Conservation (phyloP, 1,139 yeast species). For the Kodamaea ohmeri region DNA sequence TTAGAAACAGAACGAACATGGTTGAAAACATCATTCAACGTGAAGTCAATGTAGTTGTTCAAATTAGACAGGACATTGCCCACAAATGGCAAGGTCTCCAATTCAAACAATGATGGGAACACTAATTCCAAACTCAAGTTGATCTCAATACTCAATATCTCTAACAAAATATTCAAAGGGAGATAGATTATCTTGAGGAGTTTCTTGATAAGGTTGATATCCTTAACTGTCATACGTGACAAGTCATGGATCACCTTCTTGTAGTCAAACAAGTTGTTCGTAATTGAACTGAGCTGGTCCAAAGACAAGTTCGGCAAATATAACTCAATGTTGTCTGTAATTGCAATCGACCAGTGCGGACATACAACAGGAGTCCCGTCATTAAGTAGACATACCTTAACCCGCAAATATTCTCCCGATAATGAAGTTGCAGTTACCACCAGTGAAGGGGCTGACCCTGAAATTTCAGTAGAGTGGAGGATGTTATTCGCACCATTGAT, state of each 20-base stretch:
- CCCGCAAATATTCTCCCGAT: constrained; percentile 72
- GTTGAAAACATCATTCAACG: constrained; percentile 69
- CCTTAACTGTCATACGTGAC: constrained; percentile 36
- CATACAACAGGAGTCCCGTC: constrained; percentile 89
- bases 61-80: constrained; percentile 48
- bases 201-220: constrained; percentile 38
- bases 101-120: constrained; percentile 75
- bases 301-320: constrained; percentile 44
- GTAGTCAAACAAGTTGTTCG: constrained; percentile 44
- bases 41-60: constrained; percentile 72
- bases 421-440: constrained; percentile 91
- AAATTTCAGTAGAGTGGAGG: constrained; percentile 15
- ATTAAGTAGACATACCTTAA: constrained; percentile 67
- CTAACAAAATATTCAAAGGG: constrained; percentile 62
- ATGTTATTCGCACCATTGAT: neutral
- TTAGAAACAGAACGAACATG: constrained; percentile 61
- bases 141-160: constrained; percentile 52
- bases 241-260: constrained; percentile 42
- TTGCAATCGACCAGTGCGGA: constrained; percentile 63
- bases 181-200: constrained; percentile 47
- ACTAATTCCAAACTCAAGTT: constrained; percentile 76
- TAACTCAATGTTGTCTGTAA: constrained; percentile 56
- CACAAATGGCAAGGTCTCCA: constrained; percentile 52
- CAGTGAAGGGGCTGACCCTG: constrained; percentile 44
- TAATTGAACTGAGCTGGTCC: constrained; percentile 42